Conservation (phyloP, 495 filamentous ascomycete genomes). For the Echria macrotheca region DNA sequence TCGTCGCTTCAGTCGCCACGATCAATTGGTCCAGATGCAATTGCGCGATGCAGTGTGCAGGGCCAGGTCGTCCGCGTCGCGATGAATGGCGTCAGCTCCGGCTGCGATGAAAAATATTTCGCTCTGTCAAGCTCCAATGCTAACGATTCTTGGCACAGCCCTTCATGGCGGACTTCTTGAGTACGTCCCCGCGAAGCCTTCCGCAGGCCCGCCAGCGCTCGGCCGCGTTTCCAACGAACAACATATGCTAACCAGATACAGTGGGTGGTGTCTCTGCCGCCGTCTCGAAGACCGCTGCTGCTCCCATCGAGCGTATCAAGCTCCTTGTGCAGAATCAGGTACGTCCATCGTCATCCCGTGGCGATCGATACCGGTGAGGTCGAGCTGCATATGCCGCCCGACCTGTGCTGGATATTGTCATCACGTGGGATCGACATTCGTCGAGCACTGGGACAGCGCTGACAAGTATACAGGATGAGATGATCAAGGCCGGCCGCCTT, state of each 20-base stretch:
- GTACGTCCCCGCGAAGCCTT: too few species aligned
- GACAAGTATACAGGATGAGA: slow-evolving; percentile 77
- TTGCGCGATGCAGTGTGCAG: too few species aligned
- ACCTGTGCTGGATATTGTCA: neutral
- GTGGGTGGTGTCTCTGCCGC: slow-evolving; percentile 99
- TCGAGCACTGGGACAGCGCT: too few species aligned
- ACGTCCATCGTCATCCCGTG: slow-evolving; percentile 33
- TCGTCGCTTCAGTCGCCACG: slow-evolving; percentile 15
- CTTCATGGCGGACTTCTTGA: slow-evolving; percentile 94
- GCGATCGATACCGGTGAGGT: neutral
- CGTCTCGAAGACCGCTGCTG: slow-evolving; percentile 99
- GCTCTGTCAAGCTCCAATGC: slow-evolving; percentile 3
- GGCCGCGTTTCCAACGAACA: slow-evolving; percentile 37
- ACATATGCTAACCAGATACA: slow-evolving; percentile 38
- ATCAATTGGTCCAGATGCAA: slow-evolving; percentile 34
- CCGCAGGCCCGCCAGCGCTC: too few species aligned
- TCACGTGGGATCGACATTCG: slow-evolving; percentile 23
- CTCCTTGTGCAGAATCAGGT: slow-evolving; percentile 99
- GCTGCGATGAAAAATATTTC: neutral
- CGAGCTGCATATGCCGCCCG: slow-evolving; percentile 4
- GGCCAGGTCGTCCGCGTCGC: slow-evolving; percentile 4
- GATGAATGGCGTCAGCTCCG: slow-evolving; percentile 4
- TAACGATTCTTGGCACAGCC: slow-evolving; percentile 34
- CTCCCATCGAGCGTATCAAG: slow-evolving; percentile 99
- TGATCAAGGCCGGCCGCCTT: slow-evolving; percentile 97